A percentile compares a stretch with the other conserved stretches of the same genome.
phyloP scores from a whole-genome alignment of 2,329 filamentous ascomycete genomes.

The Aspergillus texensis region DNA sequence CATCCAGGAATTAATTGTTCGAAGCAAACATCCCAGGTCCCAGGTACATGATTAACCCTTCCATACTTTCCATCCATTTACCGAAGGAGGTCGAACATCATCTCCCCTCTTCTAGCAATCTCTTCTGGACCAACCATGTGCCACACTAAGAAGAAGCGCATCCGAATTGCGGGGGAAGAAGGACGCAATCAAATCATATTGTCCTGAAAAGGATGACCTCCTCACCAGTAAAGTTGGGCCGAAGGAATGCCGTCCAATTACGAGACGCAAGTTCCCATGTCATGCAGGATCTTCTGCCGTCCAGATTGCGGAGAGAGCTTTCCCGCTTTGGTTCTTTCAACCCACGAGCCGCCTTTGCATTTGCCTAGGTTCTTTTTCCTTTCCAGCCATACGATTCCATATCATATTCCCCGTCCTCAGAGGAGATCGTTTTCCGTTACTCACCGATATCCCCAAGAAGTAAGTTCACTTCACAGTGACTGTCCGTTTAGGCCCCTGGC shows the following conservation, averaged over 20 bases:
- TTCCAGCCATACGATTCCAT: not conserved
- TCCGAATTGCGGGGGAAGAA: constrained; percentile 4
- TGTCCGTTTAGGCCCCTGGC: not conserved
- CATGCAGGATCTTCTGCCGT: constrained; percentile 23
- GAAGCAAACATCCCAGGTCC: constrained; percentile 1
- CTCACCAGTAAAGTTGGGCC: not conserved
- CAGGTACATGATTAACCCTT: constrained; percentile 1
- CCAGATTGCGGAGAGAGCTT: constrained; percentile 27
- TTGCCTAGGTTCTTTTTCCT: not conserved
- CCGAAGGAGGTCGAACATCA: not conserved
- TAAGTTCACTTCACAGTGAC: not conserved
- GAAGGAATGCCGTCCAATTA: constrained; percentile 8
- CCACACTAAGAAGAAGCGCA: not conserved
- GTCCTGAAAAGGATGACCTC: not conserved
- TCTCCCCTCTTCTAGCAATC: not conserved
- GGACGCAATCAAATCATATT: not conserved
- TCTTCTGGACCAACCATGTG: not conserved
- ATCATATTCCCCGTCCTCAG: not conserved
- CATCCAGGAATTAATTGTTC: not conserved
- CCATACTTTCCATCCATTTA: not conserved
- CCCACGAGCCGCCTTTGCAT: constrained; percentile 4
- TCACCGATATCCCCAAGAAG: not conserved
- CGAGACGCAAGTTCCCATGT: constrained; percentile 6
- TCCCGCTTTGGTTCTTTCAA: constrained; percentile 13
- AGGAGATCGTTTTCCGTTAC: not conserved